Conservation (phyloP, 2,329 filamentous ascomycete genomes). For the Fusarium sp. region DNA sequence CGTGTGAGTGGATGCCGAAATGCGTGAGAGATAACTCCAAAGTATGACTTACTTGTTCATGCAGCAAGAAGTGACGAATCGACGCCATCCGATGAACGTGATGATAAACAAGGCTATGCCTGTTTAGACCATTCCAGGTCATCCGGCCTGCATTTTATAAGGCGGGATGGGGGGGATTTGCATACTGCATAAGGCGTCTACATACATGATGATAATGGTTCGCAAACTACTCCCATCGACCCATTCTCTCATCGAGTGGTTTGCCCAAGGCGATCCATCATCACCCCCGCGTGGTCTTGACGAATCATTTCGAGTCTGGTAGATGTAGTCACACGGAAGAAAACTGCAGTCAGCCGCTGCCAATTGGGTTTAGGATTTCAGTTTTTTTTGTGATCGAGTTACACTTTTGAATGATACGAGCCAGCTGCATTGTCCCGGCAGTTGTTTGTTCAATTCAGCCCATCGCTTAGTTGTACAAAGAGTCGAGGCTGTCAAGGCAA, state of each 20-base stretch:
- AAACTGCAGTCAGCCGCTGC: not conserved
- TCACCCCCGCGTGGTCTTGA: slow-evolving; percentile 10
- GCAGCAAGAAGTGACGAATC: slow-evolving; percentile 13
- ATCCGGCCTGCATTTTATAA: slow-evolving; percentile 10
- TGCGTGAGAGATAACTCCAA: not conserved
- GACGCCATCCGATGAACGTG: slow-evolving; percentile 1
- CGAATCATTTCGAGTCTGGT: not conserved
- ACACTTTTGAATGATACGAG: not conserved
- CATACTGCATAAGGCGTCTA: slow-evolving; percentile 20
- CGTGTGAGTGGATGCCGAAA: not conserved
- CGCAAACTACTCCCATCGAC: slow-evolving; percentile 22
- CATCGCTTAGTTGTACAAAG: not conserved
- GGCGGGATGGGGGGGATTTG: not conserved
- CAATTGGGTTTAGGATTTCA: not conserved
- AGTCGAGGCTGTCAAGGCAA: not conserved
- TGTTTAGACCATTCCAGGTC: slow-evolving; percentile 21
- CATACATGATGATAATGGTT: slow-evolving; percentile 24
- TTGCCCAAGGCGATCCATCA: slow-evolving; percentile 6
- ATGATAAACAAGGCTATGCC: slow-evolving; percentile 31
- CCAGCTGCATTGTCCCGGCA: not conserved
- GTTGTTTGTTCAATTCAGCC: not conserved
- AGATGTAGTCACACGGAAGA: not conserved
- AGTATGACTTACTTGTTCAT: slow-evolving; percentile 34
- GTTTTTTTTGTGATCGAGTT: not conserved
- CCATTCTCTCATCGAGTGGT: slow-evolving; percentile 17